These are phyloP conservation scores for Yarrowia sp. DNA, from an alignment of 805 yeast genomes.

Conservation along the genomic window DNA sequence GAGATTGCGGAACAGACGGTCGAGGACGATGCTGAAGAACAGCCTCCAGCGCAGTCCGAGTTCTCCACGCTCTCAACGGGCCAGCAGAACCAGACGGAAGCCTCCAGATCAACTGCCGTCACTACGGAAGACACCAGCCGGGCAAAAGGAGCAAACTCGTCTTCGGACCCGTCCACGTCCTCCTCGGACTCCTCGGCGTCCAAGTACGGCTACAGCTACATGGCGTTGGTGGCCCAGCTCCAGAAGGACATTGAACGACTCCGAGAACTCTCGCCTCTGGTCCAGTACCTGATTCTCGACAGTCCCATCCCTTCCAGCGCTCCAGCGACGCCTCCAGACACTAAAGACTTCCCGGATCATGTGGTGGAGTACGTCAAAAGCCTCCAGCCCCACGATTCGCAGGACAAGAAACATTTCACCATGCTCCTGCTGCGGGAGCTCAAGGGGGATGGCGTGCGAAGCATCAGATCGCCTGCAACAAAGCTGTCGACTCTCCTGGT, in stretches of 20 bases:
- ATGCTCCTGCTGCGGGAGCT: background rate
- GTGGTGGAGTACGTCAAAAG: background rate
- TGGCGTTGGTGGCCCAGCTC: background rate
- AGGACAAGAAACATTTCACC: background rate
- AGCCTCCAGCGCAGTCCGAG: background rate
- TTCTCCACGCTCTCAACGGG: background rate
- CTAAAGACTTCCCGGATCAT: background rate
- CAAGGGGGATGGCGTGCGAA: constrained; percentile 13
- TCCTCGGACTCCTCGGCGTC: too few relatives aligned
- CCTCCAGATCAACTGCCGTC: background rate
- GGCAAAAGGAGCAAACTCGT: background rate
- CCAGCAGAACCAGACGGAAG: background rate
- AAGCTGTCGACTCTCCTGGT: background rate
- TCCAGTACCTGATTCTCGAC: constrained; percentile 1
- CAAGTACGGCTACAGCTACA: background rate
- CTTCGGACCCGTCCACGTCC: background rate
- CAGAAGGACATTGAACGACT: background rate
- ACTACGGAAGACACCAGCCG: background rate
- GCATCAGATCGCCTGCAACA: constrained; percentile 1
- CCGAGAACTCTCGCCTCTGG: constrained; percentile 1
- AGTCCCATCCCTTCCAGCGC: background rate
- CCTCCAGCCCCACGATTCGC: background rate
- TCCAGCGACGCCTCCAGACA: background rate
- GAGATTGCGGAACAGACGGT: background rate
- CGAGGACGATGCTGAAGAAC: background rate